phyloP scores from a whole-genome alignment of 495 filamentous ascomycete genomes.

The Daldinia bambusicola region DNA sequence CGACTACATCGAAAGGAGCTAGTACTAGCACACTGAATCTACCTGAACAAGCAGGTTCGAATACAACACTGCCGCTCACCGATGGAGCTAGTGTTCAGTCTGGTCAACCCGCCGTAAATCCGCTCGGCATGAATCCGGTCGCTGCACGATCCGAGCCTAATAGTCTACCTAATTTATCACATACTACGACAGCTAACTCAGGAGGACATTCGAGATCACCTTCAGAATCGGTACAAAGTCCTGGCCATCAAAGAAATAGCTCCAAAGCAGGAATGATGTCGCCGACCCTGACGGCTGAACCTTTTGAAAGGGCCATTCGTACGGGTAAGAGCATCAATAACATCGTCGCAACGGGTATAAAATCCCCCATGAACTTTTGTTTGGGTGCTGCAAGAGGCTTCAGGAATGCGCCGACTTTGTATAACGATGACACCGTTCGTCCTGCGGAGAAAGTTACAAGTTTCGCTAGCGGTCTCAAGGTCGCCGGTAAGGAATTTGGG shows the following conservation, averaged over 20 bases:
- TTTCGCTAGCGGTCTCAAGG: slow-evolving; percentile 71
- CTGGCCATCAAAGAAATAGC: slow-evolving; percentile 22
- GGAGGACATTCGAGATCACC: slow-evolving; percentile 27
- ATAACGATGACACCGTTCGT: slow-evolving; percentile 78
- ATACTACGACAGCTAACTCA: slow-evolving; percentile 13
- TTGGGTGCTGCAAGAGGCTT: slow-evolving; percentile 83
- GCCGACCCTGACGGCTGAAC: slow-evolving; percentile 26
- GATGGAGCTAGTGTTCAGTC: slow-evolving; percentile 16
- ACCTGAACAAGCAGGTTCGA: slow-evolving; percentile 15
- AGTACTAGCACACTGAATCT: slow-evolving; percentile 32
- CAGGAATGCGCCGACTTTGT: slow-evolving; percentile 83
- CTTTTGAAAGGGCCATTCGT: slow-evolving; percentile 65
- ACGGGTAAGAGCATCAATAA: slow-evolving; percentile 72
- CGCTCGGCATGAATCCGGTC: slow-evolving; percentile 20
- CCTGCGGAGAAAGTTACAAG: slow-evolving; percentile 75
- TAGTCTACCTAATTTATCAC: slow-evolving; percentile 20
- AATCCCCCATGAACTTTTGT: slow-evolving; percentile 83
- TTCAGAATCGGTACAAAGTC: slow-evolving; percentile 23
- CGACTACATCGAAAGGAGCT: slow-evolving; percentile 37
- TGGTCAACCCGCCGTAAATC: background rate
- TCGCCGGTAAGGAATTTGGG: slow-evolving; percentile 74
- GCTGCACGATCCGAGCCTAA: slow-evolving; percentile 7
- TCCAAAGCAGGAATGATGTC: slow-evolving; percentile 23
- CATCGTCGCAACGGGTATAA: slow-evolving; percentile 75
- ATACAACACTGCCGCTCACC: slow-evolving; percentile 24